Percentiles rank a stretch among this genome's conserved stretches.
Conservation (phyloP, 2,329 filamentous ascomycete species). For the Clonostachys rosea region DNA sequence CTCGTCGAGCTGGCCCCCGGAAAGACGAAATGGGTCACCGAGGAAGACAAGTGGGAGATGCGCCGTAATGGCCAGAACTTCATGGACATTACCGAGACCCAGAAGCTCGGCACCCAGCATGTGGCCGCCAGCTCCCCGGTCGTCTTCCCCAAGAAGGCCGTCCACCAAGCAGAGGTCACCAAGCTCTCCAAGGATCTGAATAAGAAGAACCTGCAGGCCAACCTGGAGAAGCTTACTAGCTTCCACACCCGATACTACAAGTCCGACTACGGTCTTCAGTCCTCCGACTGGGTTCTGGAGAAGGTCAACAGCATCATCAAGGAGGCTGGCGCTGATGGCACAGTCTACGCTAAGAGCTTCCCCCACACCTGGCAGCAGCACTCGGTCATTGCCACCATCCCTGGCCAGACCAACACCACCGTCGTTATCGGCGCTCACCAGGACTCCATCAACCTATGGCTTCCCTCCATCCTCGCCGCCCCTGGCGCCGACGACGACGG, state of each 20-base stretch:
- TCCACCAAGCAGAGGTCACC: slow-evolving; percentile 60
- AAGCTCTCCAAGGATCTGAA: slow-evolving; percentile 65
- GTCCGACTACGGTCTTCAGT: slow-evolving; percentile 73
- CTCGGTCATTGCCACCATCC: slow-evolving; percentile 87
- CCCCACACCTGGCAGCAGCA: slow-evolving; percentile 83
- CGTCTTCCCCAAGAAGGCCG: slow-evolving; percentile 64
- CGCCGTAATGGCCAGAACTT: slow-evolving; percentile 82
- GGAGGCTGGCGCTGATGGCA: slow-evolving; percentile 64
- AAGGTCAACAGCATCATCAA: slow-evolving; percentile 70
- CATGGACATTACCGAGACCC: slow-evolving; percentile 86
- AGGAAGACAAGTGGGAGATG: slow-evolving; percentile 92
- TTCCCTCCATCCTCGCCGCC: slow-evolving; percentile 77
- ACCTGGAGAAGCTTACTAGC: slow-evolving; percentile 73
- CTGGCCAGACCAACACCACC: slow-evolving; percentile 75
- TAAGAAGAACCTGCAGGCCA: slow-evolving; percentile 70
- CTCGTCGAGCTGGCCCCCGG: slow-evolving; percentile 83
- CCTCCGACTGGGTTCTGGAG: slow-evolving; percentile 79
- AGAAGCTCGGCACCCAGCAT: slow-evolving; percentile 46
- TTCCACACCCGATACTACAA: slow-evolving; percentile 84
- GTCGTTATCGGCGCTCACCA: slow-evolving; percentile 91
- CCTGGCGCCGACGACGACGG: slow-evolving; percentile 96
- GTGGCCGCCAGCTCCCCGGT: slow-evolving; percentile 22
- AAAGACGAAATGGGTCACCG: slow-evolving; percentile 80
- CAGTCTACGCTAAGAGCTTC: slow-evolving; percentile 70
- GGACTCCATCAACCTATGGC: slow-evolving; percentile 90